Percentiles rank a stretch among this genome's conserved stretches.
These are phyloP conservation scores for Penicillium sp. DNA, from an alignment of 2,329 filamentous ascomycete genomes.

Conservation along the genomic window DNA sequence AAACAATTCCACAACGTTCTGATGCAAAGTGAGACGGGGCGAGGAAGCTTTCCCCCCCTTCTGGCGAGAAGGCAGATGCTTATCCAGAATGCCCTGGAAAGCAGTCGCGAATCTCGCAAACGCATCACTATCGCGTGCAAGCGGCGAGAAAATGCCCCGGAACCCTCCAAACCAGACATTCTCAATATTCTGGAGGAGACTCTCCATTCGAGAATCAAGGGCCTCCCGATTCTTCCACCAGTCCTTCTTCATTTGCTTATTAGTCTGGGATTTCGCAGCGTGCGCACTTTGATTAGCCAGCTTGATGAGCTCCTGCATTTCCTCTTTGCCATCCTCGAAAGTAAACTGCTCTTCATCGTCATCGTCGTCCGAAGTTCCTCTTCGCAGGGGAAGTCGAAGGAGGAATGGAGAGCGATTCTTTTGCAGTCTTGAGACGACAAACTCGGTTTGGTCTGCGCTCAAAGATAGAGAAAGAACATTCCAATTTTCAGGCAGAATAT, in stretches of 20 bases:
- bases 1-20: slow-evolving; percentile 81
- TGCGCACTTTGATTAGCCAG: slow-evolving; percentile 84
- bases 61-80: slow-evolving; percentile 79
- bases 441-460: slow-evolving; percentile 78
- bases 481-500: slow-evolving; percentile 83
- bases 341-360: slow-evolving; percentile 73
- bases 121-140: slow-evolving; percentile 63
- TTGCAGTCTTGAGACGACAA: slow-evolving; percentile 86
- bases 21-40: slow-evolving; percentile 59
- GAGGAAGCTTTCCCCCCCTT: slow-evolving; percentile 60
- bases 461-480: slow-evolving; percentile 82
- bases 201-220: slow-evolving; percentile 75
- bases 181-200: slow-evolving; percentile 83
- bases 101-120: slow-evolving; percentile 75
- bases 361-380: slow-evolving; percentile 81
- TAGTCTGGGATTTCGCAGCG: slow-evolving; percentile 68
- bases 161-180: slow-evolving; percentile 95
- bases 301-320: slow-evolving; percentile 80
- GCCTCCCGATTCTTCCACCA: slow-evolving; percentile 90
- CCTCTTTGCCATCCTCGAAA: slow-evolving; percentile 76
- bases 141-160: slow-evolving; percentile 86
- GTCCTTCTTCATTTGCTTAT: slow-evolving; percentile 73
- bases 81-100: slow-evolving; percentile 78
- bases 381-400: slow-evolving; percentile 79
- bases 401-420: slow-evolving; percentile 78